Conservation (phyloP, 2,329 filamentous ascomycete species). For the Verticillium nubilum region DNA sequence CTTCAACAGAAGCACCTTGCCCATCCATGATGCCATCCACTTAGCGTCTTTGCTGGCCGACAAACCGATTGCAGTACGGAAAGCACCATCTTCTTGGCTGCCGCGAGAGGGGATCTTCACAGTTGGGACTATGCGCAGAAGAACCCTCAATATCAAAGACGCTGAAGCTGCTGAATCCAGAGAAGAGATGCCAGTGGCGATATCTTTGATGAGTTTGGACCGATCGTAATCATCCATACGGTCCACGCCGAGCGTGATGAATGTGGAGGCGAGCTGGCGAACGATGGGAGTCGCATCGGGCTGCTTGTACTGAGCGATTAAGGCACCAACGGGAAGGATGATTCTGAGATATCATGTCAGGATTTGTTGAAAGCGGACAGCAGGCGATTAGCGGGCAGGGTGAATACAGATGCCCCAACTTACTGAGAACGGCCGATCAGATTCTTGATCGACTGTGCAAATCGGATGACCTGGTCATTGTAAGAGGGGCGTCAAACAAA, state of each 20-base stretch:
- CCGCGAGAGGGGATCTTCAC: slow-evolving; percentile 70
- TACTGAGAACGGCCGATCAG: slow-evolving; percentile 6
- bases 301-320: slow-evolving; percentile 84
- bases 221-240: slow-evolving; percentile 53
- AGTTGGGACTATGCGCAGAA: slow-evolving; percentile 69
- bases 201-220: slow-evolving; percentile 64
- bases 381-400: not conserved
- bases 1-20: slow-evolving; percentile 65
- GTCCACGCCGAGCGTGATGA: slow-evolving; percentile 74
- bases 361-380: not conserved
- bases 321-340: slow-evolving; percentile 74
- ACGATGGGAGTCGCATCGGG: slow-evolving; percentile 66
- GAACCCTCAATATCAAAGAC: slow-evolving; percentile 72
- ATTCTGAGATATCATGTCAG: slow-evolving; percentile 40
- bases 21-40: slow-evolving; percentile 71
- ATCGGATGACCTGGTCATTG: slow-evolving; percentile 9
- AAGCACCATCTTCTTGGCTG: slow-evolving; percentile 67
- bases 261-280: slow-evolving; percentile 81
- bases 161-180: slow-evolving; percentile 23
- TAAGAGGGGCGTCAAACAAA: not conserved
- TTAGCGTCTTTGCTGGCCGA: slow-evolving; percentile 61
- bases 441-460: slow-evolving; percentile 4
- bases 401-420: not conserved
- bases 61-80: slow-evolving; percentile 64
- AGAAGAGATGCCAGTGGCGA: slow-evolving; percentile 61